Base-by-base conservation (phyloP, 805 yeast genomes). In the Metschnikowia henanensis region DNA sequence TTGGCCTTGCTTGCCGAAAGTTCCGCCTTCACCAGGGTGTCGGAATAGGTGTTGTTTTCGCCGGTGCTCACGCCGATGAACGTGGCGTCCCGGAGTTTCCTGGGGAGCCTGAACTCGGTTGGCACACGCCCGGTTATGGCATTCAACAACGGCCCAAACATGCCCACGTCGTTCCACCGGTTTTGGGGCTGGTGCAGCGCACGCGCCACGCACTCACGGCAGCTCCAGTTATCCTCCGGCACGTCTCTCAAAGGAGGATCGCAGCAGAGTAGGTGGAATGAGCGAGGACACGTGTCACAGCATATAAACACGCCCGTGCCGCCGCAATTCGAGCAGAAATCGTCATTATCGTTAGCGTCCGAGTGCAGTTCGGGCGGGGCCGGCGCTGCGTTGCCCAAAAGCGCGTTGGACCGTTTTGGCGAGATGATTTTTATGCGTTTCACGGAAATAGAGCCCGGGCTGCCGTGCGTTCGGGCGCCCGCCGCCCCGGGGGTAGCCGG, bases 141-240 rank as follows among this genome's bases (percentile, higher is more conserved):
- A 56, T 87, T 87, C 38, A 79, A 59, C 39, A 92, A 62, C 45
- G 80, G 79, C 1, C 76, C 68, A 45, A 77, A 76, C 20, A 79
- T 59, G 1, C 84, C 84, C n/a, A 71, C 58, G 37, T 65, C 47
- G 38, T 61, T 59, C 64, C 63, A 66, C 42, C 30, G 49, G 17
- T 37, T 46, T 9, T 48, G 45, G 3, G 46, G 29, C 9, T 45
- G 46, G 3, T 69, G 67, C 38, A 62, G 57, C 33, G 64, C 60
- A 45, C 75, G 75, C 16, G 77, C 73, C 12, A 59, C 53, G 64
- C 99, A 92, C 56, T 85, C 88, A 13, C 76, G 75, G 66, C 99
- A 92, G 52, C 75, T 81, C 99, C 99, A 92, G 49, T 81, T 84
- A 29, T 86, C 96, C 37, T 84, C 95, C 0, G 98, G 98, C 39